Conservation (phyloP, 1,284 basidiomycete species). For the Cryptococcus neoformans region DNA sequence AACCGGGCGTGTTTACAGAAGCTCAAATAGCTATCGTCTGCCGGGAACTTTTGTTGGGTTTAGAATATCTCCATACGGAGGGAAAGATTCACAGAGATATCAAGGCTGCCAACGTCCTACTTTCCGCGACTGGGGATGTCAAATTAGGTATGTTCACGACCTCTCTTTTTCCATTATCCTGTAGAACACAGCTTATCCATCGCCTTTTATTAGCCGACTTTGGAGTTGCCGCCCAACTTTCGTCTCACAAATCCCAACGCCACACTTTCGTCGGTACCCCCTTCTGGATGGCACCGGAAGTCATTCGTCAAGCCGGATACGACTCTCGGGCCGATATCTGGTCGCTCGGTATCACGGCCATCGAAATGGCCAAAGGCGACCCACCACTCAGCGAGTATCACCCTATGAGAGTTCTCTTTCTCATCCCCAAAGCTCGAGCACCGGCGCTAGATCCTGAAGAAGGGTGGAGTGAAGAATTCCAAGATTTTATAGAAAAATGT, state of each 20-base stretch:
- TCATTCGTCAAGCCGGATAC: conserved; percentile 95
- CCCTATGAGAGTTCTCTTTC: conserved; percentile 84
- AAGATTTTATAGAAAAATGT: conserved; percentile 87
- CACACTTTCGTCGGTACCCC: conserved; percentile 95
- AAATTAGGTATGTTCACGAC: conserved; percentile 61
- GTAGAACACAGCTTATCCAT: not conserved
- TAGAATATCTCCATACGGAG: conserved; percentile 90
- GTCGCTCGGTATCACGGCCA: conserved; percentile 92
- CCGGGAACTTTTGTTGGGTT: conserved; percentile 86
- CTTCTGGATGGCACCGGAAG: conserved; percentile 99
- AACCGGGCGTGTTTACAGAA: conserved; percentile 86
- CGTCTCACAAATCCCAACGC: conserved; percentile 82
- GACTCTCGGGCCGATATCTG: conserved; percentile 96
- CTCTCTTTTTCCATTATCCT: not conserved
- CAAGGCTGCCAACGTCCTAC: conserved; percentile 94
- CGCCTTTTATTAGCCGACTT: conserved; percentile 67
- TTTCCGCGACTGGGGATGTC: conserved; percentile 85
- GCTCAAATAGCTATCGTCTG: conserved; percentile 91
- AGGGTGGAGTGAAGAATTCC: conserved; percentile 75
- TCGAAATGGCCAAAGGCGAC: conserved; percentile 92
- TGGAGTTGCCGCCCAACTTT: conserved; percentile 90
- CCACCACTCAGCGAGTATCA: conserved; percentile 86
- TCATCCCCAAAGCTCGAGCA: conserved; percentile 86
- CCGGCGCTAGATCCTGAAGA: conserved; percentile 76
- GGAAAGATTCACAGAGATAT: conserved; percentile 98